phyloP scores from a whole-genome alignment of 139 green algal genomes.

The Volvox africanus region DNA sequence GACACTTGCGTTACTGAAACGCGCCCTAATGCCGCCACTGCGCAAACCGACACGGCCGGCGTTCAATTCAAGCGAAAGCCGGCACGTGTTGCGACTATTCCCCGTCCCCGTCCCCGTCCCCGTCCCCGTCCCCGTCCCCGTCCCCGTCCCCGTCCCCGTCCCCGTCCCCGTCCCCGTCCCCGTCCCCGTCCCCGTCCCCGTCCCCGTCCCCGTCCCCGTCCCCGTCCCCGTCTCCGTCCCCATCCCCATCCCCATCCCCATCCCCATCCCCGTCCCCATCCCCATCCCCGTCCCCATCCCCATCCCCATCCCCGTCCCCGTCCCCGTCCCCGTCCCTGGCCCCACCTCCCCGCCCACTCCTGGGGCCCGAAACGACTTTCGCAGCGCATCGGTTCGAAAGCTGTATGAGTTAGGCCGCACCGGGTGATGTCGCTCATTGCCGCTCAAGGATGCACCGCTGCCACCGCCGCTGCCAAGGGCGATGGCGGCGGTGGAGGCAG shows the following conservation, averaged over 20 bases:
- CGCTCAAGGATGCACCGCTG: background rate
- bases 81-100: background rate
- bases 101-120: background rate
- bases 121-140: background rate
- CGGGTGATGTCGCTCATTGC: background rate
- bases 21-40: background rate
- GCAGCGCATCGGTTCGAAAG: background rate
- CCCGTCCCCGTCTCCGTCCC: background rate
- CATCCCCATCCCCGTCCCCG: no score
- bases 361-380: background rate
- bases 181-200: no score
- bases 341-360: no score
- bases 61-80: background rate
- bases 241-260: background rate
- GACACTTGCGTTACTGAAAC: background rate
- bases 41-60: background rate
- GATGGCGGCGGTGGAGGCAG: background rate
- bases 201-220: no score
- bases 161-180: no score
- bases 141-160: background rate
- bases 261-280: background rate
- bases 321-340: no score
- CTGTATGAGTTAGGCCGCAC: background rate
- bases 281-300: no score
- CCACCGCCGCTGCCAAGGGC: background rate